Conservation (phyloP, 768 basidiomycete species). For the Podaxis rugospora region DNA sequence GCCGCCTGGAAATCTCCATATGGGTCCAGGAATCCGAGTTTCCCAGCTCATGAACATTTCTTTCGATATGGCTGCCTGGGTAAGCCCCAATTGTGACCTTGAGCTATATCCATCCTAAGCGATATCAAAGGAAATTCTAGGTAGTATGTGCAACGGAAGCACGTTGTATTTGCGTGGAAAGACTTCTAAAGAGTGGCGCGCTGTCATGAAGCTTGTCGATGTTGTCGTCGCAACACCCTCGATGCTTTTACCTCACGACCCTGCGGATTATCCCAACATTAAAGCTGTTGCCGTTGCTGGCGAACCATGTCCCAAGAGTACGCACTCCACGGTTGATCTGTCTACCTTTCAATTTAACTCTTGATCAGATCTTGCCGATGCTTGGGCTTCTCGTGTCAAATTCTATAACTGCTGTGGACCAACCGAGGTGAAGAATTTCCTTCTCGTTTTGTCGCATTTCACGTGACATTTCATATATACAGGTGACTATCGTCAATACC, state of each 20-base stretch:
- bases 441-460: not conserved
- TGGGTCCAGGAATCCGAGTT: constrained; percentile 52
- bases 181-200: constrained; percentile 46
- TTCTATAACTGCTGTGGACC: constrained; percentile 56
- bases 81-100: constrained; percentile 10
- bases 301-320: constrained; percentile 53
- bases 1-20: constrained; percentile 52
- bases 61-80: constrained; percentile 69
- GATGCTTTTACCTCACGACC: constrained; percentile 48
- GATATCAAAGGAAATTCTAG: constrained; percentile 49
- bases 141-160: constrained; percentile 47
- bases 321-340: not conserved
- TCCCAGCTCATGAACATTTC: constrained; percentile 60
- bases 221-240: constrained; percentile 54
- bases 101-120: constrained; percentile 12
- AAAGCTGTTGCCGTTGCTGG: constrained; percentile 51
- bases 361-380: constrained; percentile 32
- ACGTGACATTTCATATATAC: not conserved
- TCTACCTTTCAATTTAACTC: not conserved
- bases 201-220: constrained; percentile 47
- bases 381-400: constrained; percentile 37
- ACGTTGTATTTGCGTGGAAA: constrained; percentile 53
- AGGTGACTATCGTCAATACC: constrained; percentile 58
- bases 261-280: constrained; percentile 49
- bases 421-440: constrained; percentile 38